These are phyloP conservation scores for Cytospora schulzeri DNA, from an alignment of 2,329 filamentous ascomycete genomes.

Conservation along the genomic window DNA sequence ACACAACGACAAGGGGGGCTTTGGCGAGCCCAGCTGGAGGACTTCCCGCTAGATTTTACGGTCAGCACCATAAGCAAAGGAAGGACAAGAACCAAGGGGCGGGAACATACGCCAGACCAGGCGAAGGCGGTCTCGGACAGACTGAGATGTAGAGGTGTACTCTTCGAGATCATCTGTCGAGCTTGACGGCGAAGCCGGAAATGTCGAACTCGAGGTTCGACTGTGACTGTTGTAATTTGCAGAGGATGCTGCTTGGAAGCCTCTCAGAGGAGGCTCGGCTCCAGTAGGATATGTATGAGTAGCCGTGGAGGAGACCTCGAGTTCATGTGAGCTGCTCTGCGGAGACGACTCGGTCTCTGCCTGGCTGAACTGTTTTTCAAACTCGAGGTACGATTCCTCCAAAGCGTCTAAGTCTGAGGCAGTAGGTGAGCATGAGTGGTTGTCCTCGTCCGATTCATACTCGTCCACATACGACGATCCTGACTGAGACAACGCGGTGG, in stretches of 20 bases:
- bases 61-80: not conserved
- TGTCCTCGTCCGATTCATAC: not conserved
- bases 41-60: conserved; percentile 38
- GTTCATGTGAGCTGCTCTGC: not conserved
- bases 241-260: not conserved
- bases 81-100: not conserved
- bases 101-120: conserved; percentile 21
- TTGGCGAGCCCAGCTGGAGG: conserved; percentile 41
- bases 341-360: not conserved
- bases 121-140: conserved; percentile 9
- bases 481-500: not conserved
- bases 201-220: not conserved
- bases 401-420: conserved; percentile 22
- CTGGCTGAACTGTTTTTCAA: conserved; percentile 6
- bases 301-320: not conserved
- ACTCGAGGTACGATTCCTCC: conserved; percentile 16
- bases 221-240: not conserved
- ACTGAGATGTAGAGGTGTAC: not conserved
- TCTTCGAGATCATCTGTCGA: not conserved
- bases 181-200: not conserved
- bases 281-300: not conserved
- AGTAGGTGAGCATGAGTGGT: conserved; percentile 19
- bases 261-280: not conserved
- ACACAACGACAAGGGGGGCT: conserved; percentile 52
- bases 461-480: not conserved